Base-by-base conservation (phyloP, 2,329 filamentous ascomycete genomes). In the Colletotrichum horii region DNA sequence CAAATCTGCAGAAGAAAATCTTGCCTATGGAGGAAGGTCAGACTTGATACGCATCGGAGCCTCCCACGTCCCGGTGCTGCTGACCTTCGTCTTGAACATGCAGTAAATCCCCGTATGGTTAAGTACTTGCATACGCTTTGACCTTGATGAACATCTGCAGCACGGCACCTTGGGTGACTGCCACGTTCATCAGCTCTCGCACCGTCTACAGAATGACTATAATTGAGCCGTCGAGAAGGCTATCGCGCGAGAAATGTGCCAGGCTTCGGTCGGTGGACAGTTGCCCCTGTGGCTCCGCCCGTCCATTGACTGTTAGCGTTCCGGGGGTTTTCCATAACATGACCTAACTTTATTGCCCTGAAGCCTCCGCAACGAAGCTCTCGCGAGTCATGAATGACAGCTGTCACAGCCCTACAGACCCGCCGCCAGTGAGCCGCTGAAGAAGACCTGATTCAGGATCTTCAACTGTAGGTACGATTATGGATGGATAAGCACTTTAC, bases 361-460 rank as follows among this genome's bases (percentile, higher is more conserved):
- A 52, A 62, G 32, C n/a, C 28, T 62, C 28, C 60, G n/a, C n/a
- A 28, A 58, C 15, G 9, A 58, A 58, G 24, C 58, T 61, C 26
- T 67, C 52, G 36, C 70, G 62, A 72, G 70, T 72, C 64, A 72
- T 73, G 38, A 56, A 38, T 32, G 38, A 55, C 28, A 69, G 16
- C 55, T 36, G 32, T 26, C 38, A 62, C 56, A 73, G 70, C 70
- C 70, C 70, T 73, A 73, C 56, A 55, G 70, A 43, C 64, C 65
- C 65, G 56, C 65, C 12, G 28, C 34, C 24, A 66, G 24, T 66
- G 30, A 34, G 56, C 43, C n/a, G 28, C 43, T 24, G 15, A 24
- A 34, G 12, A 38, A 2, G n/a, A 26, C 22, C 60, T 16, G 30
- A 64, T 38, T 64, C 60, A 38, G 19, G 32, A 64, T 38, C 30